phyloP scores from a whole-genome alignment of 129 eudicot species.

The Kitagawia praeruptora region DNA sequence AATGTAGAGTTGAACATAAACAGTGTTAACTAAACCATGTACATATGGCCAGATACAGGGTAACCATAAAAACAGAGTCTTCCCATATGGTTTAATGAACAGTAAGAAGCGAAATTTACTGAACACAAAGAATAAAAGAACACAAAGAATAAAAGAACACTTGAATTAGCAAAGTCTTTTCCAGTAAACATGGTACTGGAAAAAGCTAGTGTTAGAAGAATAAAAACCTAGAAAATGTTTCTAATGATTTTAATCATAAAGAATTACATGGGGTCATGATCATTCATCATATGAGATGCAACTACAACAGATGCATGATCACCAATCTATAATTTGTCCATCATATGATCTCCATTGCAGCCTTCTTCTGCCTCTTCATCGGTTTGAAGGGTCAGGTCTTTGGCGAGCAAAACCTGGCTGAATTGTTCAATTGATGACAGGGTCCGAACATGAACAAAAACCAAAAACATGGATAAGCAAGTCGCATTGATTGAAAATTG shows the following conservation, averaged over 20 bases:
- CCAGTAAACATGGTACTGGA: not conserved
- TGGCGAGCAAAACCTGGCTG: constrained; percentile 90
- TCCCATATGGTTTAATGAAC: not conserved
- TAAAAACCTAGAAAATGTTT: not conserved
- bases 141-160: constrained; percentile 5
- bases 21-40: not conserved
- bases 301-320: not conserved
- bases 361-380: constrained; percentile 5
- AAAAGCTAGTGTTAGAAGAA: not conserved
- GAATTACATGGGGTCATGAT: not conserved
- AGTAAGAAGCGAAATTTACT: not conserved
- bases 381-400: constrained; percentile 32
- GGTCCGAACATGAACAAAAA: constrained; percentile 35
- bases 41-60: not conserved
- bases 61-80: not conserved
- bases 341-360: not conserved
- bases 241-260: not conserved
- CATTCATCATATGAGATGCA: not conserved
- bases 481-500: constrained; percentile 29
- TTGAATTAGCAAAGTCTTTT: not conserved
- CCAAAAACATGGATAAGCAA: constrained; percentile 37
- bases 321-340: not conserved
- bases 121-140: constrained; percentile 3
- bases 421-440: constrained; percentile 20
- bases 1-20: not conserved